These are phyloP conservation scores for Candolleomyces efflorescens DNA, from an alignment of 768 basidiomycete species.

Conservation along the genomic window DNA sequence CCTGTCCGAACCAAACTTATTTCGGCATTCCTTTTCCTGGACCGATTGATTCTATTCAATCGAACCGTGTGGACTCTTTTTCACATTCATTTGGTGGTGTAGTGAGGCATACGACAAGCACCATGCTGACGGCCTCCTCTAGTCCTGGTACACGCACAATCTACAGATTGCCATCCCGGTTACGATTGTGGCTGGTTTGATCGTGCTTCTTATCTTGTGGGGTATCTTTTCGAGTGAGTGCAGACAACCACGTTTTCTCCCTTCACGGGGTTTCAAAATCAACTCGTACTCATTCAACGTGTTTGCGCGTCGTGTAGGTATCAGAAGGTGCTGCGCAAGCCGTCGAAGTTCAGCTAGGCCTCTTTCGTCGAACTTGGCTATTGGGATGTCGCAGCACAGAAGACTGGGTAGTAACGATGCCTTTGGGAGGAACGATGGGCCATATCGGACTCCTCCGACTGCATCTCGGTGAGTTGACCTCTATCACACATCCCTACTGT, in stretches of 20 bases:
- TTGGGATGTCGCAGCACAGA: neutral
- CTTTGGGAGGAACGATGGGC: neutral
- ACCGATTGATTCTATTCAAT: neutral
- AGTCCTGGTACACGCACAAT: slow-evolving; percentile 77
- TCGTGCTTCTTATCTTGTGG: slow-evolving; percentile 57
- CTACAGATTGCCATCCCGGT: slow-evolving; percentile 78
- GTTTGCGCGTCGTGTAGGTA: slow-evolving; percentile 19
- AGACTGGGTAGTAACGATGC: slow-evolving; percentile 12
- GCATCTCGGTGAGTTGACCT: slow-evolving; percentile 21
- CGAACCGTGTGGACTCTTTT: neutral
- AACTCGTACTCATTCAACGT: slow-evolving; percentile 4
- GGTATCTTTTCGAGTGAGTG: slow-evolving; percentile 39
- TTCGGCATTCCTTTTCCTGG: neutral
- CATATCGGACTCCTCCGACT: slow-evolving; percentile 8
- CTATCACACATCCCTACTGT: neutral
- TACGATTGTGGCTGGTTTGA: slow-evolving; percentile 63
- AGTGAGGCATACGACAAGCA: neutral
- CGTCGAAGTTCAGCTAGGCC: neutral
- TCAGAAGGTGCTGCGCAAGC: slow-evolving; percentile 30
- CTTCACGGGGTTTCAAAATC: slow-evolving; percentile 5
- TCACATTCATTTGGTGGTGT: slow-evolving; percentile 5
- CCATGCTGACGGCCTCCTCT: slow-evolving; percentile 7
- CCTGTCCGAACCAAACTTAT: neutral
- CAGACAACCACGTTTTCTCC: slow-evolving; percentile 8
- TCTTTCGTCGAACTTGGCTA: neutral